phyloP scores from a whole-genome alignment of 2,329 filamentous ascomycete genomes.

The Fusarium praegraminearum region DNA sequence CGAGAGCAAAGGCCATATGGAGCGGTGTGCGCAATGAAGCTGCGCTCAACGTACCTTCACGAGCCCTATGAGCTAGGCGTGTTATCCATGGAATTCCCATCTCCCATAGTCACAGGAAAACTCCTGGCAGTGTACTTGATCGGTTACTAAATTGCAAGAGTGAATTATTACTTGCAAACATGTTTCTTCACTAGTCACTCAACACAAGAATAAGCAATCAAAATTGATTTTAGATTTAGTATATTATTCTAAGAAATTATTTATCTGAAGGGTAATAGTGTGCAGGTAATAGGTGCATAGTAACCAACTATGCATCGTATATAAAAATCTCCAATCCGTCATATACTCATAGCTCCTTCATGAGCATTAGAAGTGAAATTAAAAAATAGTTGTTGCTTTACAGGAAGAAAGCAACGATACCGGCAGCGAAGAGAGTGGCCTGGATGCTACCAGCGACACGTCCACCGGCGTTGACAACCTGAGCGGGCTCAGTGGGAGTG shows the following conservation, averaged over 20 bases:
- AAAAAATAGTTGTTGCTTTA: constrained; percentile 11
- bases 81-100: no score
- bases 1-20: no score
- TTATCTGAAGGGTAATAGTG: constrained; percentile 15
- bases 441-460: constrained; percentile 20
- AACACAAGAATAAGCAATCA: no score
- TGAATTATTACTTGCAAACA: no score
- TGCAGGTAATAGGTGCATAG: constrained; percentile 33
- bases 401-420: constrained; percentile 34
- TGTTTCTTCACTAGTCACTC: no score
- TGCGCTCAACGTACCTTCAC: no score
- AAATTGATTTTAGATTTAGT: not conserved
- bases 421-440: constrained; percentile 21
- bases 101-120: no score
- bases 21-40: no score
- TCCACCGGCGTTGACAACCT: constrained; percentile 27
- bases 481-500: not conserved
- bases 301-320: constrained; percentile 14
- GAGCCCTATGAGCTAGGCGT: no score
- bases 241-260: constrained; percentile 28
- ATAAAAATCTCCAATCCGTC: constrained; percentile 15
- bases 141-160: no score
- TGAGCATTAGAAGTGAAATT: constrained; percentile 12
- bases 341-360: constrained; percentile 23
- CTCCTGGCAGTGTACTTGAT: no score